A percentile compares a stretch with the other conserved stretches of the same genome.
Conservation (phyloP, 31 red algal species). For the Odonthalia washingtoniensis region DNA sequence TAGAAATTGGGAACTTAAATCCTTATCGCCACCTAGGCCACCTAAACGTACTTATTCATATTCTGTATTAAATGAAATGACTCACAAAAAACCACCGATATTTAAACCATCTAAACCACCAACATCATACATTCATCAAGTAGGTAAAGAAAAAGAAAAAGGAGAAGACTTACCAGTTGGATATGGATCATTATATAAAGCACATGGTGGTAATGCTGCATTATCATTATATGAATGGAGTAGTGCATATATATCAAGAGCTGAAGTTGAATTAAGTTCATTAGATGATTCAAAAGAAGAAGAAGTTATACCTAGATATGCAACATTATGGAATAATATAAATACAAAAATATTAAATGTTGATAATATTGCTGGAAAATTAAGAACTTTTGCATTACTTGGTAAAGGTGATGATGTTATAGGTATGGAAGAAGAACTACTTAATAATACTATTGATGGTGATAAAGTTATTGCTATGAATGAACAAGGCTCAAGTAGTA, state of each 20-base stretch:
- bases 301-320: conserved; percentile 53
- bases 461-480: too few relatives aligned
- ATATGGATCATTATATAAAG: conserved; percentile 28
- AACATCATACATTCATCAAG: too few relatives aligned
- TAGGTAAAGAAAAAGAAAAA: too few relatives aligned
- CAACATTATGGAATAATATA: conserved; percentile 60
- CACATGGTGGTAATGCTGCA: conserved; percentile 44
- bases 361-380: not conserved
- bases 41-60: not conserved
- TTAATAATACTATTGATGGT: too few relatives aligned
- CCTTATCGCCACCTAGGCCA: not conserved
- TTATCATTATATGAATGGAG: conserved; percentile 77
- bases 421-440: not conserved
- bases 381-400: conserved; percentile 14
- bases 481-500: not conserved
- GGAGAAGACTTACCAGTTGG: conserved; percentile 8
- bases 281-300: conserved; percentile 35
- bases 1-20: too few relatives aligned
- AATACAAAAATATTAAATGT: conserved; percentile 18
- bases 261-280: conserved; percentile 48
- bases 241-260: conserved; percentile 46
- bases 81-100: not conserved
- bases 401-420: conserved; percentile 30
- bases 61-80: not conserved
- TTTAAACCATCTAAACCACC: not conserved